A percentile compares a stretch with the other conserved stretches of the same genome.
Evolutionary conservation across 768 basidiomycete genomes (phyloP).

Genomic region (Psilocybe cubensis): DNA sequence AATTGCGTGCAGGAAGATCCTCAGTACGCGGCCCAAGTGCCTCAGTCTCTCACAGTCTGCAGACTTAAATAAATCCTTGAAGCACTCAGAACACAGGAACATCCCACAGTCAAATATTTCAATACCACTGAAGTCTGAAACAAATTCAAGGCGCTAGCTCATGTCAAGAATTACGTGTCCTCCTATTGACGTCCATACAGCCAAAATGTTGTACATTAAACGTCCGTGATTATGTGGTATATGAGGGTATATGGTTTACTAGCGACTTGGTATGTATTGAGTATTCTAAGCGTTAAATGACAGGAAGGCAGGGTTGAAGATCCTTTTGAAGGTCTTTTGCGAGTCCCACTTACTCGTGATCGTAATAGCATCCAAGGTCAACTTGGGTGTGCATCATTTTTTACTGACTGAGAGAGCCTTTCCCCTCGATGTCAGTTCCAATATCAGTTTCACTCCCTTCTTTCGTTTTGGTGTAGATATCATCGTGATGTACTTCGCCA

Average conservation of each 20-base stretch:
- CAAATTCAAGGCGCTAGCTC: too few relatives aligned
- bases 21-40: too few relatives aligned
- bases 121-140: too few relatives aligned
- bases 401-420: conserved; percentile 19
- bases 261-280: not conserved
- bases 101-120: too few relatives aligned
- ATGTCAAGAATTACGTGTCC: too few relatives aligned
- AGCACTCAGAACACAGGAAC: too few relatives aligned
- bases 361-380: not conserved
- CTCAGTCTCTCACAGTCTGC: too few relatives aligned
- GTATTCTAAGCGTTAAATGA: not conserved
- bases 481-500: conserved; percentile 31
- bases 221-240: not conserved
- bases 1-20: too few relatives aligned
- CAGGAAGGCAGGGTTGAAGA: not conserved
- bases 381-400: not conserved
- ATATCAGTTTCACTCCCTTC: conserved; percentile 34
- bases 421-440: conserved; percentile 36
- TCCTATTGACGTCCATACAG: too few relatives aligned
- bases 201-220: too few relatives aligned
- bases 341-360: not conserved
- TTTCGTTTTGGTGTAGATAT: conserved; percentile 23
- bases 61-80: too few relatives aligned
- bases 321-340: not conserved
- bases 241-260: not conserved